These are phyloP conservation scores for Cryphonectria naterciae DNA, from an alignment of 2,329 filamentous ascomycete genomes.

Conservation along the genomic window DNA sequence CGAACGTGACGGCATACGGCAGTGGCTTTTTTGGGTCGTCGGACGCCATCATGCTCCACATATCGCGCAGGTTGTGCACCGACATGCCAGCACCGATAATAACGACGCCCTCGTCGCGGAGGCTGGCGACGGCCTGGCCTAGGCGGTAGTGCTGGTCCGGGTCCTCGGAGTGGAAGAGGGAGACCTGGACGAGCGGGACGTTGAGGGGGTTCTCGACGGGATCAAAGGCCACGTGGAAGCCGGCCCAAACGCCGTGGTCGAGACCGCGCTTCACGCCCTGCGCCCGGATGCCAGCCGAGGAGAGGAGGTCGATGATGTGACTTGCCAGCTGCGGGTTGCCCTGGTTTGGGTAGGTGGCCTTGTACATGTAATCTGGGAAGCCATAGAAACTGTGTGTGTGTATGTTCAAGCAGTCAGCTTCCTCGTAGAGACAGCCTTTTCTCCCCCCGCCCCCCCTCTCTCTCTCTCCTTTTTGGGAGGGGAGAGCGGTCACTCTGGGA, in stretches of 20 bases:
- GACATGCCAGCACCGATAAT: slow-evolving; percentile 77
- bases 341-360: slow-evolving; percentile 66
- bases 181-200: slow-evolving; percentile 74
- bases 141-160: slow-evolving; percentile 69
- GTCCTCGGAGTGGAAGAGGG: slow-evolving; percentile 67
- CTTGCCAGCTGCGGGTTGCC: slow-evolving; percentile 64
- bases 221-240: slow-evolving; percentile 67
- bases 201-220: slow-evolving; percentile 64
- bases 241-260: slow-evolving; percentile 77
- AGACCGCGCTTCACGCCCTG: slow-evolving; percentile 65
- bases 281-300: slow-evolving; percentile 61
- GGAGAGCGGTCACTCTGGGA: too few relatives aligned
- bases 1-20: slow-evolving; percentile 65
- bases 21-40: slow-evolving; percentile 48
- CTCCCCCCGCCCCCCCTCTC: too few relatives aligned
- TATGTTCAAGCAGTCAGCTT: slow-evolving; percentile 29
- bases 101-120: slow-evolving; percentile 69
- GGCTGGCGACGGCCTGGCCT: slow-evolving; percentile 65
- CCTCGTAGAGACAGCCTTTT: background rate
- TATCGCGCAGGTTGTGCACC: slow-evolving; percentile 69
- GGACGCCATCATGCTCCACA: slow-evolving; percentile 43
- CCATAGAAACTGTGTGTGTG: slow-evolving; percentile 60
- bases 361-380: slow-evolving; percentile 71
- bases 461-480: too few relatives aligned
- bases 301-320: slow-evolving; percentile 59